Evolutionary conservation across 2,329 filamentous ascomycete species (phyloP), one percentile per base, ranked within the genome.

Genomic region (Alternaria sp.): DNA sequence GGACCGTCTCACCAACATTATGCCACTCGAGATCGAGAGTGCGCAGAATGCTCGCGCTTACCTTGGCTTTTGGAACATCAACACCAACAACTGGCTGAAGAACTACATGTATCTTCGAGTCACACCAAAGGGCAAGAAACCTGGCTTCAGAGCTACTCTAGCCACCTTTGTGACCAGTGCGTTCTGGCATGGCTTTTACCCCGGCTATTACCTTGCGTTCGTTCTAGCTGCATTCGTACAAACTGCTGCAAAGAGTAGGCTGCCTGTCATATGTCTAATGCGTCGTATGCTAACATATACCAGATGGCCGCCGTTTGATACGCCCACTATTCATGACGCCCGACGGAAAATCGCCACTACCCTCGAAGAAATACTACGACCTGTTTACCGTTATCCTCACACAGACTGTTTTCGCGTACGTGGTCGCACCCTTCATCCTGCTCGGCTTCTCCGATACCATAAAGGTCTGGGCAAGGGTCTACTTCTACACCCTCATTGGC

Each of bases 181-280:
- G 3, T 90, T 98, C 68, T 99, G 95, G 95, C 95, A 99, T 75
- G 95, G 95, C 30, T 99, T 99, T 80, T 96, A 96, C 69, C 94
- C 95, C 0, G 95, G 95, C 6, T 99, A 99, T 79, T 98, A 98
- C 78, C 81, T 99, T 62, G 86, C 91, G 5, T 99, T 99, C 73
- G 81, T 98, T 41, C 85, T 98, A 7, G 95, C 92, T 1, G 93
- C 93, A 63, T 91, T 99, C 67, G 87, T 97, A 30, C 95, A 99
- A 76, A 97, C 93, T 2, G 90, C 90, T 18, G 94, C 95, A 56
- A 99, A 99, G 83, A 93, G 94, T 97, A 84, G 77, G 90, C 85
- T 3, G n/a, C 11, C 9, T 5, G 39, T 18, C 44, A 39, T 16
- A 4, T 12, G 4, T 6, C 16, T n/a, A 26, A 26, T n/a, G 16